Evolutionary conservation across 495 filamentous ascomycete species (phyloP), one percentile per base, ranked within the genome.

Genomic region (Neurospora intermedia): DNA sequence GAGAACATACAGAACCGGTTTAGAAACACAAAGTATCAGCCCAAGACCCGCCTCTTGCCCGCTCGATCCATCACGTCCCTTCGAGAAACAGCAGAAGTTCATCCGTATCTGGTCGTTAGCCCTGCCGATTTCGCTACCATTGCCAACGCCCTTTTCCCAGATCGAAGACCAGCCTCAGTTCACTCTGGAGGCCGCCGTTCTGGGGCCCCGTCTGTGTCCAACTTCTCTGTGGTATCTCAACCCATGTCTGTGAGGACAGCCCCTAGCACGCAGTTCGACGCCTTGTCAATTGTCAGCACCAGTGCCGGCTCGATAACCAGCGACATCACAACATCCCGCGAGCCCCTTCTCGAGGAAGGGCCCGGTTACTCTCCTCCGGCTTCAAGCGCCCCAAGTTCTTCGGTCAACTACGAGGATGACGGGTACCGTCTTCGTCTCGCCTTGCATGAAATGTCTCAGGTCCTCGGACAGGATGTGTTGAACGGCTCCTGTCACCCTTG

Each of bases 1-100:
- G 91, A 93, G 74, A 93, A 85, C 73, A 92, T 97, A 79, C 84
- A 94, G 76, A 81, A 82, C 72, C 87, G 90, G 42, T 92, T 95
- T 79, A 87, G 86, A 73, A 84, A 85, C 18, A 45, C 75, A 59
- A 69, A 84, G 84, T 71, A 81, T 81, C 75, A 84, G 82, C 76
- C 83, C 83, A 70, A 88, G 72, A 85, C 91, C 23, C 86, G 89
- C 71, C 85, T 93, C 41, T 85, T 91, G 69, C 89, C 89, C 4
- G 89, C 90, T 45, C 85, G 88, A 73, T 90, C 90, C 42, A 88
- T 92, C 70, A 91, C 91, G 41, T 92, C 91, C 16, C 83, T 91
- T 8, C 82, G 89, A 71, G 91, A 92, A 79, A 92, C 91, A 15
- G 83, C 85, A 18, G 89, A 92, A 78, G 89, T 92, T 8, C 91